These are phyloP conservation scores for Trichoderma parareesei DNA, from an alignment of 495 filamentous ascomycete species.

Conservation along the genomic window DNA sequence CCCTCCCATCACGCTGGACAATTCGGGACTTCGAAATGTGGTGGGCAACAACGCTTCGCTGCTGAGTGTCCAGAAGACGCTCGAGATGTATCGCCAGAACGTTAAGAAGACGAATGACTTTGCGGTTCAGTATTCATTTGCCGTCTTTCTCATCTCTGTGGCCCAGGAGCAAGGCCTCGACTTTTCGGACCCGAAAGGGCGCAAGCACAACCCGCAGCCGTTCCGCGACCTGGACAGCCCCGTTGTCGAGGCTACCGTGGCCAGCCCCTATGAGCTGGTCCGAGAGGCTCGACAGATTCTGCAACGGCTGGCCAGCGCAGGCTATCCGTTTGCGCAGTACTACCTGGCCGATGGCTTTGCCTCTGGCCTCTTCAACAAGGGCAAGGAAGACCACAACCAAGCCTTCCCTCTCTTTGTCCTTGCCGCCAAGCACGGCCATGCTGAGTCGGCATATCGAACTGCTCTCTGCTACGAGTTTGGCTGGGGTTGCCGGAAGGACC, in stretches of 20 bases:
- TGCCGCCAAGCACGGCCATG: constrained; percentile 94
- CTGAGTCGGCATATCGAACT: constrained; percentile 89
- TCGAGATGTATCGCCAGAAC: constrained; percentile 95
- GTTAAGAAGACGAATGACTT: constrained; percentile 93
- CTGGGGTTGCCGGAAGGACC: constrained; percentile 87
- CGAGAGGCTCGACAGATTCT: constrained; percentile 86
- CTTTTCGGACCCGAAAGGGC: constrained; percentile 29
- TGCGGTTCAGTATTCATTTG: constrained; percentile 86
- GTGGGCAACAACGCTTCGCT: constrained; percentile 85
- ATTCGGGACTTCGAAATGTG: constrained; percentile 62
- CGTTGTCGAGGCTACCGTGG: constrained; percentile 35
- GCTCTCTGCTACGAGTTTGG: constrained; percentile 97
- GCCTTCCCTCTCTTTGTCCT: constrained; percentile 88
- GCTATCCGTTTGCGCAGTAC: constrained; percentile 95
- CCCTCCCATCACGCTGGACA: constrained; percentile 64
- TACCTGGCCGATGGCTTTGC: constrained; percentile 91
- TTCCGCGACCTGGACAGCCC: constrained; percentile 29
- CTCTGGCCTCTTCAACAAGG: constrained; percentile 90
- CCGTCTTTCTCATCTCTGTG: constrained; percentile 81
- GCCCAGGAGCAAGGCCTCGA: constrained; percentile 58
- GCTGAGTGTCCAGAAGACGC: constrained; percentile 78
- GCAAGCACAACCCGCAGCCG: constrained; percentile 35
- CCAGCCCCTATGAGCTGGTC: constrained; percentile 57
- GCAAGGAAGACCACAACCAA: constrained; percentile 78
- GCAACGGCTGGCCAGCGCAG: constrained; percentile 72